Conservation (phyloP, 2,329 filamentous ascomycete genomes). For the Fusarium buharicum region DNA sequence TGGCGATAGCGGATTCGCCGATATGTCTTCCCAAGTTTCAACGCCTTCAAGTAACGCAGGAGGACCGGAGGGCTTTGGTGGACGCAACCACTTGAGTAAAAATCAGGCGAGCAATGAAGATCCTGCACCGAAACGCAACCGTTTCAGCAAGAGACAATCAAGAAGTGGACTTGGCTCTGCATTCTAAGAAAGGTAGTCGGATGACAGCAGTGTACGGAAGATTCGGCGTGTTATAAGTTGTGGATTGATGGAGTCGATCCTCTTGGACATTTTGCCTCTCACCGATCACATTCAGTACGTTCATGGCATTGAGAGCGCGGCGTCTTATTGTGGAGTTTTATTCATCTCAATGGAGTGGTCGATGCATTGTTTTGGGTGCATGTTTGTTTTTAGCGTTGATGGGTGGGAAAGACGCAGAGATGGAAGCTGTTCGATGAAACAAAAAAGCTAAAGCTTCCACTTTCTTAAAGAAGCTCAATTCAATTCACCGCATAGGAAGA, state of each 20-base stretch:
- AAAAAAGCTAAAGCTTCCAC: conserved; percentile 14
- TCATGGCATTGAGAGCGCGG: conserved; percentile 50
- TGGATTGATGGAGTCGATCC: conserved; percentile 26
- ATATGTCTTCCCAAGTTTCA: conserved; percentile 76
- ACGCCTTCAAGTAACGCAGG: conserved; percentile 81
- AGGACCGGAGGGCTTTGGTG: conserved; percentile 61
- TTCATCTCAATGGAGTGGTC: conserved; percentile 37
- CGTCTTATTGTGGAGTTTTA: conserved; percentile 48
- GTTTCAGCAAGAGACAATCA: conserved; percentile 92
- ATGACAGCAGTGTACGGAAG: conserved; percentile 18
- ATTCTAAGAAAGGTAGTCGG: conserved; percentile 64
- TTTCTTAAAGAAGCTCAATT: conserved; percentile 7
- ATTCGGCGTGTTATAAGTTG: conserved; percentile 16
- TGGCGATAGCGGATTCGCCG: conserved; percentile 72
- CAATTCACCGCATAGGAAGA: background rate
- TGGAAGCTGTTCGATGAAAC: conserved; percentile 7
- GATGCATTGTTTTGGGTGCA: conserved; percentile 43
- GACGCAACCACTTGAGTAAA: conserved; percentile 68
- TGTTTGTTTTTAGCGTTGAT: conserved; percentile 39
- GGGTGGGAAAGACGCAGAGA: conserved; percentile 12
- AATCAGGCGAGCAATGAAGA: conserved; percentile 67
- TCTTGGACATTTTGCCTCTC: conserved; percentile 36
- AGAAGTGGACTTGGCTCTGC: conserved; percentile 93
- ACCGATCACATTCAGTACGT: conserved; percentile 43
- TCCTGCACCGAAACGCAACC: conserved; percentile 64